Percentiles rank a stretch among this genome's conserved stretches.
Evolutionary conservation across 1,284 basidiomycete species (phyloP).

Genomic region (Cerioporus squamosus): DNA sequence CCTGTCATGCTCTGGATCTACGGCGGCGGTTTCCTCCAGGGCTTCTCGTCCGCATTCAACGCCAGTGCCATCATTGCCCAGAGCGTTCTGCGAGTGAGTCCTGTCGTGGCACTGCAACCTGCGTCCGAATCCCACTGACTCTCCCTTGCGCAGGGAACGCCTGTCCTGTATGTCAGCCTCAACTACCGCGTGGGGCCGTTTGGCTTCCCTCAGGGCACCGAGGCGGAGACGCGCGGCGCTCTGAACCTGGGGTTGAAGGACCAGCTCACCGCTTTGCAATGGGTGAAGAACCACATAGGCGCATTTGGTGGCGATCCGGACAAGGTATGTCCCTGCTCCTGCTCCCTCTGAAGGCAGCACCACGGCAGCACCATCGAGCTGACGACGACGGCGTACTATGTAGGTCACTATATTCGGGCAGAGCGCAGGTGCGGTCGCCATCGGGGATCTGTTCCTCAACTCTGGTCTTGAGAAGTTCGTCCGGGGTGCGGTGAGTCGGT

Average conservation of each 20-base stretch:
- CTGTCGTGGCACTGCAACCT: conserved; percentile 6
- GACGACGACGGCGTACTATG: not conserved
- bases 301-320: conserved; percentile 52
- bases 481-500: conserved; percentile 44
- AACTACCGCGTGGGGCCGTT: conserved; percentile 59
- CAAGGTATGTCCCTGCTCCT: conserved; percentile 35
- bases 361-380: no score
- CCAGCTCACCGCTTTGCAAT: conserved; percentile 48
- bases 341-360: not conserved
- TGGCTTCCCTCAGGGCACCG: conserved; percentile 52
- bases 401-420: conserved; percentile 59
- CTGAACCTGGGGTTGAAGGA: conserved; percentile 52
- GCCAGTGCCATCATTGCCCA: conserved; percentile 48
- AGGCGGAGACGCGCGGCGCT: conserved; percentile 40
- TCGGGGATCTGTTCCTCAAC: conserved; percentile 46
- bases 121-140: not conserved
- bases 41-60: conserved; percentile 38
- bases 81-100: conserved; percentile 46
- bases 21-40: conserved; percentile 28
- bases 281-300: conserved; percentile 52
- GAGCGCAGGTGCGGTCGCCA: conserved; percentile 56
- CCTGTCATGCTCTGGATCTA: conserved; percentile 44
- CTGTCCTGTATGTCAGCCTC: conserved; percentile 60
- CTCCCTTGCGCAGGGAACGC: conserved; percentile 44
- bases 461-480: conserved; percentile 43